A percentile compares a stretch with the other conserved stretches of the same genome.
phyloP scores from a whole-genome alignment of 2,329 filamentous ascomycete genomes.

The Alternaria angustiovoidea region DNA sequence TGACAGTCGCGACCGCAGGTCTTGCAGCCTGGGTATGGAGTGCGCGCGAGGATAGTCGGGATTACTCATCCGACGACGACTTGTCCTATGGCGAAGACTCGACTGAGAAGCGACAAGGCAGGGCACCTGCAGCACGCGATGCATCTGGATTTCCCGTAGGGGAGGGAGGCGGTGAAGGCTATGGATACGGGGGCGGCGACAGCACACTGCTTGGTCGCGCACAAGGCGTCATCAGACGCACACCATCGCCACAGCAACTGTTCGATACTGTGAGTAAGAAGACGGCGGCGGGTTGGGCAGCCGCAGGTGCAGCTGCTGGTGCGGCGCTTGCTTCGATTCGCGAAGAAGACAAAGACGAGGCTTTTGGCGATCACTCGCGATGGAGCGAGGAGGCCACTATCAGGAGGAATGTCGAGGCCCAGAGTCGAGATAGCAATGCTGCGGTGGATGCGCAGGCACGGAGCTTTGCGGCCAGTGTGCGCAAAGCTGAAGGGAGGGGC shows the following conservation, averaged over 20 bases:
- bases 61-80: conserved; percentile 65
- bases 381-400: conserved; percentile 91
- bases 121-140: conserved; percentile 28
- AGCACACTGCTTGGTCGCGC: conserved; percentile 77
- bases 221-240: conserved; percentile 80
- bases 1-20: conserved; percentile 86
- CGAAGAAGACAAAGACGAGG: conserved; percentile 79
- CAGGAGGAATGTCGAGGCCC: conserved; percentile 57
- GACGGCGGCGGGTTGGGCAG: conserved; percentile 81
- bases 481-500: conserved; percentile 24
- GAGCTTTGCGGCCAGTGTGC: conserved; percentile 43
- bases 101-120: conserved; percentile 29
- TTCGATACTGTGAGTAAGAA: conserved; percentile 83
- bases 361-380: conserved; percentile 82
- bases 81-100: conserved; percentile 55
- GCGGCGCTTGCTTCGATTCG: conserved; percentile 83
- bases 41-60: conserved; percentile 79
- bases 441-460: conserved; percentile 45
- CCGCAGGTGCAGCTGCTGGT: conserved; percentile 82
- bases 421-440: conserved; percentile 44
- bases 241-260: conserved; percentile 87
- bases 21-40: conserved; percentile 94
- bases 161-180: conserved; percentile 32
- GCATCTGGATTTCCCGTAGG: conserved; percentile 32
- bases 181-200: conserved; percentile 52